Evolutionary conservation across 345 rosid genomes (phyloP).

Genomic region (Aethionema arabicum): DNA sequence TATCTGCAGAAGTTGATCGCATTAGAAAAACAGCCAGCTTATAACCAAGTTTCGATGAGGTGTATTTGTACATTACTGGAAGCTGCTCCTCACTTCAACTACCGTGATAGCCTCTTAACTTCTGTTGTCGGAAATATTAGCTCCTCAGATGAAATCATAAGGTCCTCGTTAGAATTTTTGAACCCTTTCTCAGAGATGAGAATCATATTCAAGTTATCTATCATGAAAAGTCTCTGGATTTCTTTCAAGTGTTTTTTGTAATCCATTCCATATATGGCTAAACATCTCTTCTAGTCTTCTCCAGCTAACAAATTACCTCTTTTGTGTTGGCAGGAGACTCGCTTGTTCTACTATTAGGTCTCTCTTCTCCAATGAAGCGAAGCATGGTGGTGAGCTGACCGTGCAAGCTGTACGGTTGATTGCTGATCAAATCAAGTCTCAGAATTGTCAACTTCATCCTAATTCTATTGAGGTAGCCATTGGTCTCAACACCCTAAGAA

Average conservation of each 20-base stretch:
- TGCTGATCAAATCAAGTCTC: slow-evolving; percentile 74
- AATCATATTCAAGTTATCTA: slow-evolving; percentile 1
- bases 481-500: slow-evolving; percentile 19
- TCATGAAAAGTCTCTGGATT: slow-evolving; percentile 4
- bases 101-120: slow-evolving; percentile 63
- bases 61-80: slow-evolving; percentile 81
- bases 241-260: no score
- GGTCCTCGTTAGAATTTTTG: slow-evolving; percentile 45
- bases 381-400: slow-evolving; percentile 88
- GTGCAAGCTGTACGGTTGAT: slow-evolving; percentile 74
- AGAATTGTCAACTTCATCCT: slow-evolving; percentile 88
- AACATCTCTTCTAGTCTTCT: slow-evolving; percentile 7
- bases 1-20: slow-evolving; percentile 69
- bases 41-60: slow-evolving; percentile 64
- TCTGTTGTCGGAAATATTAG: slow-evolving; percentile 69
- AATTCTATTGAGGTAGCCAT: slow-evolving; percentile 67
- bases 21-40: slow-evolving; percentile 55
- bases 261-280: neutral
- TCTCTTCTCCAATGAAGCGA: slow-evolving; percentile 77
- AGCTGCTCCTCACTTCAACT: slow-evolving; percentile 90
- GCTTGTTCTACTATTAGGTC: slow-evolving; percentile 74
- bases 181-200: slow-evolving; percentile 11
- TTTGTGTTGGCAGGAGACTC: slow-evolving; percentile 61
- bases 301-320: slow-evolving; percentile 7
- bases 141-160: slow-evolving; percentile 75